A percentile compares a stretch with the other conserved stretches of the same genome.
Evolutionary conservation across 495 filamentous ascomycete genomes (phyloP).

Genomic region (Pseudomonodictys pantanalensis): DNA sequence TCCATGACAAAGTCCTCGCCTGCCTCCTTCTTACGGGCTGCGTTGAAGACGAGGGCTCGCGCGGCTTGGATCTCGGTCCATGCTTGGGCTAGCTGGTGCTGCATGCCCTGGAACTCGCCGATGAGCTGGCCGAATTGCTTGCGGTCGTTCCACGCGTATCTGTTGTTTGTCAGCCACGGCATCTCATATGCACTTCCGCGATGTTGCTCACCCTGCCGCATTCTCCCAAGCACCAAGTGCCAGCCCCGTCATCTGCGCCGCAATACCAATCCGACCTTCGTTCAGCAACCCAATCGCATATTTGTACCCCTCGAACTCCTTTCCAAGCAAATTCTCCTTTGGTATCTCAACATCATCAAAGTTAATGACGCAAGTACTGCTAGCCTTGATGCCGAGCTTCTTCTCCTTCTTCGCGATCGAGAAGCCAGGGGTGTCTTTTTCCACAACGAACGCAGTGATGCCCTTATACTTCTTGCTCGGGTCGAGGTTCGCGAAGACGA

Average conservation of each 20-base stretch:
- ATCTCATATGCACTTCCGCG: not conserved
- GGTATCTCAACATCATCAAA: conserved; percentile 95
- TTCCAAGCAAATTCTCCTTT: conserved; percentile 79
- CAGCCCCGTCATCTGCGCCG: conserved; percentile 97
- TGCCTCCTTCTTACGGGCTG: conserved; percentile 95
- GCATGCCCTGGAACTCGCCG: conserved; percentile 98
- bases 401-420: conserved; percentile 99
- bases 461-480: conserved; percentile 87
- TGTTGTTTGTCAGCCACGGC: conserved; percentile 30
- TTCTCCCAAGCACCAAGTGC: conserved; percentile 95
- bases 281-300: conserved; percentile 96
- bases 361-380: conserved; percentile 93
- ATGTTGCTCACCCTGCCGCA: conserved; percentile 66
- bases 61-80: conserved; percentile 92
- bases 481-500: conserved; percentile 95
- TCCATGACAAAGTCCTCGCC: conserved; percentile 92
- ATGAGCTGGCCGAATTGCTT: conserved; percentile 93
- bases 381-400: conserved; percentile 95
- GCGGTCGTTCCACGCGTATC: conserved; percentile 94
- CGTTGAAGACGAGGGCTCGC: conserved; percentile 91
- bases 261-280: conserved; percentile 96
- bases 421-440: conserved; percentile 87
- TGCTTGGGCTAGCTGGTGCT: conserved; percentile 95
- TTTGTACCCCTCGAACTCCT: conserved; percentile 92
- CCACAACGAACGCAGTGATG: conserved; percentile 93